phyloP scores from a whole-genome alignment of 2,329 filamentous ascomycete species.

The Penicillium expansum region DNA sequence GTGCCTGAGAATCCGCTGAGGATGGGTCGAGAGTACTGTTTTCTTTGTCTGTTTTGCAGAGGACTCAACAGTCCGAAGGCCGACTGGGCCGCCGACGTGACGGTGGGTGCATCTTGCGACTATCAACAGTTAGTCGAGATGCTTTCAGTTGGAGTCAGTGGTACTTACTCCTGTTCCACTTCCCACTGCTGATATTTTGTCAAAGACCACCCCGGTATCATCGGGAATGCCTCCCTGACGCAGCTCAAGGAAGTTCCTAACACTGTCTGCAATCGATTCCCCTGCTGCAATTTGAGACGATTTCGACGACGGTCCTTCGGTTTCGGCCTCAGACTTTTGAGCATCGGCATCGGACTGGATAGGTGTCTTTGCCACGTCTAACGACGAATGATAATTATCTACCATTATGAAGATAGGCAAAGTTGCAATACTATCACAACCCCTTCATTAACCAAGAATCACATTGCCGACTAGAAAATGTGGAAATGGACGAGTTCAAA shows the following conservation, averaged over 20 bases:
- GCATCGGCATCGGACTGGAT: not conserved
- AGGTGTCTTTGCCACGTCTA: not conserved
- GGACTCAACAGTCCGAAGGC: not conserved
- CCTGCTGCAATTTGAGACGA: not conserved
- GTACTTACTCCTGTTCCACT: not conserved
- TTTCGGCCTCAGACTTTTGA: not conserved
- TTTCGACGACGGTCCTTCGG: not conserved
- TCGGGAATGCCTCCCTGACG: not conserved
- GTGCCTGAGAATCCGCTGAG: not conserved
- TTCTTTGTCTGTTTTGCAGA: not conserved
- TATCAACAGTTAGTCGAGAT: not conserved
- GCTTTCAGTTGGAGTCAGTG: not conserved
- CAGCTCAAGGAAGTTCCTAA: not conserved
- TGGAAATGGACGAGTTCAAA: not conserved
- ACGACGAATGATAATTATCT: not conserved
- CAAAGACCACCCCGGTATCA: not conserved
- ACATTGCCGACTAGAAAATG: not conserved
- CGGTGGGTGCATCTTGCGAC: not conserved
- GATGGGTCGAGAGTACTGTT: not conserved
- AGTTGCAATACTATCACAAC: not conserved
- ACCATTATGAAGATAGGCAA: not conserved
- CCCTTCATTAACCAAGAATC: not conserved
- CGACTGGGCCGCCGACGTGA: not conserved
- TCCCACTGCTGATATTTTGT: not conserved
- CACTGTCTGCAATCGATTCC: not conserved